A percentile compares a stretch with the other conserved stretches of the same genome.
These are phyloP conservation scores for Aspergillus sclerotioniger DNA, from an alignment of 495 filamentous ascomycete species.

Conservation along the genomic window DNA sequence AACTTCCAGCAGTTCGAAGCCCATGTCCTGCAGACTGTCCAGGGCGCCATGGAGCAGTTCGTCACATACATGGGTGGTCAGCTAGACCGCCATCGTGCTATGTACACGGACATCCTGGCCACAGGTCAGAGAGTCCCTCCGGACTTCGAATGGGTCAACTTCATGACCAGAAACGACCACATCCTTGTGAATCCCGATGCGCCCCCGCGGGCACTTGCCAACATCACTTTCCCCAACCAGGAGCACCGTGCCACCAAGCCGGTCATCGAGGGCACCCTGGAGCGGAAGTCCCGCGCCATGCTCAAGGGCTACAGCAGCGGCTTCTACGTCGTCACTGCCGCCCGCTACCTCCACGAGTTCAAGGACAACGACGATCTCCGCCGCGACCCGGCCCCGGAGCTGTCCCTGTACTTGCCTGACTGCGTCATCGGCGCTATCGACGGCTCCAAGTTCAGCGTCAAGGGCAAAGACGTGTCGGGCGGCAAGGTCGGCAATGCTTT, in stretches of 20 bases:
- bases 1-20: slow-evolving; percentile 86
- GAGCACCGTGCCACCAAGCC: slow-evolving; percentile 75
- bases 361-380: slow-evolving; percentile 85
- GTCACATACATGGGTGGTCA: slow-evolving; percentile 73
- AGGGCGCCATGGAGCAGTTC: slow-evolving; percentile 77
- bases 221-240: slow-evolving; percentile 84
- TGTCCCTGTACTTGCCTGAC: slow-evolving; percentile 90
- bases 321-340: slow-evolving; percentile 87
- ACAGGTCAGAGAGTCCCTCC: slow-evolving; percentile 75
- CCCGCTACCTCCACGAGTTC: slow-evolving; percentile 90
- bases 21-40: slow-evolving; percentile 79
- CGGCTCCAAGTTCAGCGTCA: slow-evolving; percentile 86
- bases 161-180: slow-evolving; percentile 63
- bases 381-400: slow-evolving; percentile 78
- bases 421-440: slow-evolving; percentile 72
- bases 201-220: slow-evolving; percentile 65
- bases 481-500: slow-evolving; percentile 59
- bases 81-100: slow-evolving; percentile 70
- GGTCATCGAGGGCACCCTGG: slow-evolving; percentile 80
- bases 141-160: slow-evolving; percentile 93
- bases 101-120: slow-evolving; percentile 80
- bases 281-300: slow-evolving; percentile 80
- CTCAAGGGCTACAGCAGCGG: slow-evolving; percentile 72
- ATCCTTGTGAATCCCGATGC: slow-evolving; percentile 77
- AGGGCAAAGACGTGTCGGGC: slow-evolving; percentile 81